Evolutionary conservation across 129 eudicot species (phyloP).

Genomic region (Heracleum sosnowskyi): DNA sequence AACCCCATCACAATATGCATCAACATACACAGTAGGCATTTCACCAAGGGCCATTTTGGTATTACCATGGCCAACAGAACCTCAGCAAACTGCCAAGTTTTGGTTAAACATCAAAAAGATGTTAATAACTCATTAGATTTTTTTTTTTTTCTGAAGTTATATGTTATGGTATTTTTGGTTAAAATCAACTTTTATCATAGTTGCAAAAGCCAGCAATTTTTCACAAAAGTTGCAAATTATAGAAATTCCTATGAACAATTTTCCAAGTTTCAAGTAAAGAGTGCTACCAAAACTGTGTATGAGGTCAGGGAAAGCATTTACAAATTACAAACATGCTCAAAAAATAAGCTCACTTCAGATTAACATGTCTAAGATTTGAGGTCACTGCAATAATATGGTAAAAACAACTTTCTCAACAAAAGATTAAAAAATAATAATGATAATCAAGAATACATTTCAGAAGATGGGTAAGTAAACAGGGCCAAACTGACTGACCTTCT

Average conservation of each 20-base stretch:
- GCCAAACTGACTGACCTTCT: conserved; percentile 38
- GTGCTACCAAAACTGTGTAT: too few relatives aligned
- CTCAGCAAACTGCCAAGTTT: background rate
- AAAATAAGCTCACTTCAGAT: background rate
- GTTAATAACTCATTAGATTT: too few relatives aligned
- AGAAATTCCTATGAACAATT: background rate
- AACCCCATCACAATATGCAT: background rate
- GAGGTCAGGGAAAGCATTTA: too few relatives aligned
- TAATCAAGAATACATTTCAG: too few relatives aligned
- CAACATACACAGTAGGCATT: background rate
- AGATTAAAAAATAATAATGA: too few relatives aligned
- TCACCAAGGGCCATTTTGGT: background rate
- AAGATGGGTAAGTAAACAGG: background rate
- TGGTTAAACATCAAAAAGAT: too few relatives aligned
- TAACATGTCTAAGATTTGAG: background rate
- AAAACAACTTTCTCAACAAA: background rate
- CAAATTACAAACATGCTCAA: background rate
- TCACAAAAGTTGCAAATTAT: background rate
- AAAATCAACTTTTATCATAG: background rate
- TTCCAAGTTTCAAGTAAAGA: too few relatives aligned
- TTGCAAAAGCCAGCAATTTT: background rate
- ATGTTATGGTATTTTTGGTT: too few relatives aligned
- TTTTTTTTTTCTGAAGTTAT: too few relatives aligned
- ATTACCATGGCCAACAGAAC: background rate
- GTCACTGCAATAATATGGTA: background rate